Conservation (phyloP, 2,329 filamentous ascomycete species). For the Chaetomium olivaceum region DNA sequence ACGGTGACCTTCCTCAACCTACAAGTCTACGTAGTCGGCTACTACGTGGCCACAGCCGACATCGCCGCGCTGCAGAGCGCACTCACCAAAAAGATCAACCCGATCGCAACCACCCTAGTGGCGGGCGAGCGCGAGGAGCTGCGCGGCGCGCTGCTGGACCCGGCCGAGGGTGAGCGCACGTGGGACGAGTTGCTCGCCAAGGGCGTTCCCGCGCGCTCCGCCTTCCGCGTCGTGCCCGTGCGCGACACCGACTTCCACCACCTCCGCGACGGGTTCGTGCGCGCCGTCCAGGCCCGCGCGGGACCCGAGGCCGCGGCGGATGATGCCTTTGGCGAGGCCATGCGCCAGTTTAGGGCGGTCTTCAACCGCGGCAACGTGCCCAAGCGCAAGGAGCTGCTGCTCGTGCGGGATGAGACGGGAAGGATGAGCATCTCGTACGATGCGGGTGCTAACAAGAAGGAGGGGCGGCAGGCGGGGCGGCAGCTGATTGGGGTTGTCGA, state of each 20-base stretch:
- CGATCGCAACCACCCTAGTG: slow-evolving; percentile 78
- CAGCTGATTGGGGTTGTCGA: slow-evolving; percentile 66
- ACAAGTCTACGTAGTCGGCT: slow-evolving; percentile 91
- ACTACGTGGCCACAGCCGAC: slow-evolving; percentile 84
- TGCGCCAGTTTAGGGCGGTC: slow-evolving; percentile 77
- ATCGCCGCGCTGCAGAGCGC: slow-evolving; percentile 77
- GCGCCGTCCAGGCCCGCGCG: slow-evolving; percentile 75
- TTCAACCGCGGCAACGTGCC: slow-evolving; percentile 80
- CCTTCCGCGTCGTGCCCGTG: slow-evolving; percentile 84
- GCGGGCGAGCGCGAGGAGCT: slow-evolving; percentile 77
- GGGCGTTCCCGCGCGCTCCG: slow-evolving; percentile 66
- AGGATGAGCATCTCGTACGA: slow-evolving; percentile 68
- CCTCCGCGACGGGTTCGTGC: slow-evolving; percentile 85
- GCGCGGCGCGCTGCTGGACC: slow-evolving; percentile 67
- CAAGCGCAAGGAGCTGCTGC: slow-evolving; percentile 74
- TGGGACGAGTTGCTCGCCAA: slow-evolving; percentile 72
- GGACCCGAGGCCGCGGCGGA: slow-evolving; percentile 51
- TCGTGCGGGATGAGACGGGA: slow-evolving; percentile 68
- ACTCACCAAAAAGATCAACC: slow-evolving; percentile 74
- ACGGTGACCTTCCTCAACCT: slow-evolving; percentile 88
- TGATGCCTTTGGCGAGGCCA: slow-evolving; percentile 71
- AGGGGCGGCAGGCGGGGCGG: slow-evolving; percentile 38
- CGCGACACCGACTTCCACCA: slow-evolving; percentile 93
- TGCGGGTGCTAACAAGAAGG: slow-evolving; percentile 46
- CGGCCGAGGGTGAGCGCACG: slow-evolving; percentile 65